Base-by-base conservation (phyloP, 2,329 filamentous ascomycete species). In the Metarhizium humberi region DNA sequence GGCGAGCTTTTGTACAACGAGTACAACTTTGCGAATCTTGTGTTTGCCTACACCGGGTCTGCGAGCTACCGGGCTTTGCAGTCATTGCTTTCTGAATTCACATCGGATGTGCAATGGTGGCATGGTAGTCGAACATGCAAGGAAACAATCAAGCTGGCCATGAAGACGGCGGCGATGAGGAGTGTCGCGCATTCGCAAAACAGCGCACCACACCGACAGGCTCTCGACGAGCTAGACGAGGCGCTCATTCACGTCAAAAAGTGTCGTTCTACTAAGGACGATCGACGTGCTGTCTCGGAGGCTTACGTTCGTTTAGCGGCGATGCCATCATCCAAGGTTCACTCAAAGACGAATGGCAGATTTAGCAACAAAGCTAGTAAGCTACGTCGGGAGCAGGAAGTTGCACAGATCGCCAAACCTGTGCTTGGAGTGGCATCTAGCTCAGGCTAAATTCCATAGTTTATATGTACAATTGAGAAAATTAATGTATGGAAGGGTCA, bases 21-120 rank as follows among this genome's bases (percentile, higher is more conserved):
- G 49, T 64, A 65, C 60, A 74, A 72, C 57, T 75, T 75, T 60
- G 56, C 66, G 34, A 71, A 66, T 43, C 63, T 75, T 18, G 56
- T 74, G 29, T 66, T 64, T 53, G 61, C 66, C 5, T 70, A 70
- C 58, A 69, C 66, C 1, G 66, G 65, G 2, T 61, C 64, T 43
- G 61, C 58, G n/a, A 61, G 57, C 6, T 74, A 73, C 53, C 54
- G 59, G 7, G 63, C 64, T 16, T 58, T 74, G 20, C 57, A 60
- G 38, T 60, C 59, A 38, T 57, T 74, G n/a, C 54, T 74, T 6
- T 51, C 52, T 20, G 59, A 55, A 11, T 72, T 73, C 50, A 64
- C 56, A 8, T 63, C 66, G 3, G 63, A 66, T 54, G 57, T 61
- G 18, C 62, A 63, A 48, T 70, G 67, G 63, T 73, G 71, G 71